phyloP scores from a whole-genome alignment of 495 filamentous ascomycete species.

The Hyaloscypha hepaticicola region DNA sequence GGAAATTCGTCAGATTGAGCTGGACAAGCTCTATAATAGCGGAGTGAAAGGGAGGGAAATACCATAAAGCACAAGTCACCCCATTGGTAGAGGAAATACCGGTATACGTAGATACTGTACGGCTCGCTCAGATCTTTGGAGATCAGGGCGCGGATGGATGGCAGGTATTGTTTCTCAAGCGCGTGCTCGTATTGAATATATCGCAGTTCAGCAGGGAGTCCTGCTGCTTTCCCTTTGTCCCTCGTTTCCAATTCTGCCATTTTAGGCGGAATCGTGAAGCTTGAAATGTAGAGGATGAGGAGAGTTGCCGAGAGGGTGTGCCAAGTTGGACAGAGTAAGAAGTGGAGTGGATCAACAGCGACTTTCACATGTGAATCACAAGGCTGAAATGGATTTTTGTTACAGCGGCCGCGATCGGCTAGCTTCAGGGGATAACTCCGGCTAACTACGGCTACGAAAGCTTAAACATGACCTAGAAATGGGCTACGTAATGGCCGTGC shows the following conservation, averaged over 20 bases:
- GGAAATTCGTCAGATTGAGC: background rate
- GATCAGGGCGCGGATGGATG: slow-evolving; percentile 88
- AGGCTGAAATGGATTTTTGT: slow-evolving; percentile 4
- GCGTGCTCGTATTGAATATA: slow-evolving; percentile 82
- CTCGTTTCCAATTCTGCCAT: slow-evolving; percentile 15
- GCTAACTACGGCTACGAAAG: background rate
- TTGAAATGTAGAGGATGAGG: background rate
- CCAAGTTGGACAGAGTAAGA: background rate
- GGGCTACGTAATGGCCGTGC: background rate
- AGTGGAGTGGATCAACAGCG: no score
- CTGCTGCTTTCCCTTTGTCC: background rate
- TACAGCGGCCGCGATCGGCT: background rate
- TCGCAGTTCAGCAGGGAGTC: slow-evolving; percentile 54
- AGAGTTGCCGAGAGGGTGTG: background rate
- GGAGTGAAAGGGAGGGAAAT: slow-evolving; percentile 18
- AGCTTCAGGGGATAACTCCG: background rate
- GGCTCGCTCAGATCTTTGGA: slow-evolving; percentile 97
- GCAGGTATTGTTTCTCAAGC: slow-evolving; percentile 78
- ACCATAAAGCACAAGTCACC: slow-evolving; percentile 93
- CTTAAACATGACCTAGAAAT: background rate
- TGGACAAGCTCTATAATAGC: no score
- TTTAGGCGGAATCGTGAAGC: background rate
- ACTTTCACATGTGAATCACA: slow-evolving; percentile 7
- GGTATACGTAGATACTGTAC: slow-evolving; percentile 99
- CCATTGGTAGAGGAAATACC: slow-evolving; percentile 99